These are phyloP conservation scores for Komagataella pastoris DNA, from an alignment of 805 yeast species.

Conservation along the genomic window DNA sequence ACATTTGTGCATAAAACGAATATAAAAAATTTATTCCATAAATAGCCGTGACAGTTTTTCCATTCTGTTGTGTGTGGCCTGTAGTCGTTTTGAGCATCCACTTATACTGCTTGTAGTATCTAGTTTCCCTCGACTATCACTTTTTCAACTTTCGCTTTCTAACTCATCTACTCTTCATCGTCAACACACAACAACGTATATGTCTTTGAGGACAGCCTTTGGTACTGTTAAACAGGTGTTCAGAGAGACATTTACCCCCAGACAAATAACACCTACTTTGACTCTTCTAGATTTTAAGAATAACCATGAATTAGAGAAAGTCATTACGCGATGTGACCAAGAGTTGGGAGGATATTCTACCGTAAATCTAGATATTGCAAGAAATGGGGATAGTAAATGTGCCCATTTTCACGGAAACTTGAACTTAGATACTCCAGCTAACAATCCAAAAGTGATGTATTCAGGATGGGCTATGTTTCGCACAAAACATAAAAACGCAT, in stretches of 20 bases:
- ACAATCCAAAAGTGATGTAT: constrained; percentile 47
- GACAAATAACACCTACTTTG: constrained; percentile 5
- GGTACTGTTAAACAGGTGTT: not conserved
- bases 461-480: constrained; percentile 78
- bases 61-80: not conserved
- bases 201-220: not conserved
- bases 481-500: constrained; percentile 46
- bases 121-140: not conserved
- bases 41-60: not conserved
- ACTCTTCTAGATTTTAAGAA: constrained; percentile 46
- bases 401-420: constrained; percentile 64
- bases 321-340: constrained; percentile 55
- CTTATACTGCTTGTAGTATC: not conserved
- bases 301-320: constrained; percentile 31
- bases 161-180: not conserved
- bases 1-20: not conserved
- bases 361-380: constrained; percentile 31
- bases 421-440: constrained; percentile 50
- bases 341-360: constrained; percentile 74
- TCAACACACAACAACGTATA: not conserved
- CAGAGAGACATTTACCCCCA: not conserved
- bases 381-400: constrained; percentile 20
- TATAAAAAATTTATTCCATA: not conserved
- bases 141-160: not conserved
- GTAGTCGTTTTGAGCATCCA: not conserved